Percentiles rank a stretch among this genome's conserved stretches.
These are phyloP conservation scores for Hippophae tibetana DNA, from an alignment of 306 rosid genomes.

Conservation along the genomic window DNA sequence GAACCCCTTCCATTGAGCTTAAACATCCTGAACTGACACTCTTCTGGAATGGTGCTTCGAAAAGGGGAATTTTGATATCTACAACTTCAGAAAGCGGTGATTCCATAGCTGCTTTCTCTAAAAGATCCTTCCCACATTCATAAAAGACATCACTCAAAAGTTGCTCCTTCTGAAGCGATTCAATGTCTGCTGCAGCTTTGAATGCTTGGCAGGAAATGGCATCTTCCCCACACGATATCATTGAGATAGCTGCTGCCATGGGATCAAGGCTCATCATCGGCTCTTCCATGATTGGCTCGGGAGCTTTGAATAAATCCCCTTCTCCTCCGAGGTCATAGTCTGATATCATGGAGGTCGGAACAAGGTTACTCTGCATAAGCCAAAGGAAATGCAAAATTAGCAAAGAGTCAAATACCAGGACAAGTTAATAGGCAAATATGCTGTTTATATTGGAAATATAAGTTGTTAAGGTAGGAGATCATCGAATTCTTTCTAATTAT, in stretches of 20 bases:
- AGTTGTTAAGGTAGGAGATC: too few species aligned
- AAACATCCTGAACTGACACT: conserved; percentile 63
- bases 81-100: conserved; percentile 47
- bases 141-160: conserved; percentile 70
- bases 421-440: background rate
- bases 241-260: conserved; percentile 61
- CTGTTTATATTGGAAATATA: background rate
- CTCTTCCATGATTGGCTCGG: conserved; percentile 74
- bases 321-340: conserved; percentile 88
- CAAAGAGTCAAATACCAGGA: background rate
- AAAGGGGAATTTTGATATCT: conserved; percentile 49
- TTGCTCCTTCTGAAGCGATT: conserved; percentile 74
- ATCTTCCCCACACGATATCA: conserved; percentile 72
- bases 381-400: conserved; percentile 8
- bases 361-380: conserved; percentile 45
- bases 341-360: conserved; percentile 47
- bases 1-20: conserved; percentile 77
- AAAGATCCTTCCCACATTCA: conserved; percentile 69
- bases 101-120: conserved; percentile 58
- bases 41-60: conserved; percentile 46
- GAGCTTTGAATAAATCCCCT: conserved; percentile 95
- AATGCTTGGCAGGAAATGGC: conserved; percentile 52
- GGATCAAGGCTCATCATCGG: conserved; percentile 45
- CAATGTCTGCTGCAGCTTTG: conserved; percentile 48
- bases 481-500: too few species aligned